Evolutionary conservation across 495 filamentous ascomycete genomes (phyloP).

Genomic region (Clavariopsis aquatica): DNA sequence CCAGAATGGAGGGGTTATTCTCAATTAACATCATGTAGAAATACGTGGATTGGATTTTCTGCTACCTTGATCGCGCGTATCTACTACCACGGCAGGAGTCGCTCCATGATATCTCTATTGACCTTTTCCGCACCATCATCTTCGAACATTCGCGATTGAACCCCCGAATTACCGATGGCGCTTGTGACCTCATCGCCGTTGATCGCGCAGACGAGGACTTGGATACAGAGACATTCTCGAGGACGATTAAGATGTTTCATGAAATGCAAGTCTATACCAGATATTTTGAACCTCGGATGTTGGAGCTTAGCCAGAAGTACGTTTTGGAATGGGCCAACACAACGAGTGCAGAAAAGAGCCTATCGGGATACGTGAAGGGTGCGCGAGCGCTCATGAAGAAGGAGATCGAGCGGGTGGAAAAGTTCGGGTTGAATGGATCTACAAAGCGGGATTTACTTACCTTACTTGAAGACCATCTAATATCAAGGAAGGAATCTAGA

Average conservation of each 20-base stretch:
- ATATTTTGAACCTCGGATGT: constrained; percentile 75
- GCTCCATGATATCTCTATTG: constrained; percentile 60
- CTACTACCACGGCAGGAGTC: constrained; percentile 65
- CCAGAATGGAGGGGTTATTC: no score
- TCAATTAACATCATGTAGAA: constrained; percentile 50
- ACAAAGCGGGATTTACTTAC: constrained; percentile 75
- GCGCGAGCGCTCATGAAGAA: constrained; percentile 65
- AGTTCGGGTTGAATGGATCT: constrained; percentile 75
- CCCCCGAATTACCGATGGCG: constrained; percentile 63
- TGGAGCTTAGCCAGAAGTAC: constrained; percentile 64
- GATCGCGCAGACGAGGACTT: constrained; percentile 61
- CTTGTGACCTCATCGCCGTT: constrained; percentile 72
- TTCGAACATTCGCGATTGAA: constrained; percentile 56
- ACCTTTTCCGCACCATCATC: constrained; percentile 58
- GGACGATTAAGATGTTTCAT: constrained; percentile 77
- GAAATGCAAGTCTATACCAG: constrained; percentile 74
- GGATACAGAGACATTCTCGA: constrained; percentile 61
- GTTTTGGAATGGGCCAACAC: constrained; percentile 65
- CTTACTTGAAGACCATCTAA: constrained; percentile 66
- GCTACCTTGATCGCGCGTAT: constrained; percentile 87
- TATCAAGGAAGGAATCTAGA: constrained; percentile 57
- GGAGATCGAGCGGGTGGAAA: constrained; percentile 72
- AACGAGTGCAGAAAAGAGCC: constrained; percentile 54
- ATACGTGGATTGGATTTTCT: constrained; percentile 81
- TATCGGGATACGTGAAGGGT: constrained; percentile 70